phyloP scores from a whole-genome alignment of 768 basidiomycete genomes.

The Neoboletus brunneissimus region DNA sequence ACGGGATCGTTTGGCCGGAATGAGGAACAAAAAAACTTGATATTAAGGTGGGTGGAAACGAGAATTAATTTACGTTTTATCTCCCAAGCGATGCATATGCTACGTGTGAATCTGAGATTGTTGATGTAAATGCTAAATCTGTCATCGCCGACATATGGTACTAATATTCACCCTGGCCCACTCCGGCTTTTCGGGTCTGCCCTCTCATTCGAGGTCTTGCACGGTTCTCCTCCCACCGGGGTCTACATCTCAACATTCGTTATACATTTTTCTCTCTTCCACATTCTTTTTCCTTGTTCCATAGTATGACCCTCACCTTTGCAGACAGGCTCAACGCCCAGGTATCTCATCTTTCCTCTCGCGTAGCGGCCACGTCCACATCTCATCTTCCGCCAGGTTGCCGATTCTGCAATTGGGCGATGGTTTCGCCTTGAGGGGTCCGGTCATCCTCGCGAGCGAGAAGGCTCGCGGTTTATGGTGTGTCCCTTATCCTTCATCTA shows the following conservation, averaged over 20 bases:
- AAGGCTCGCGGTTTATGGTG: constrained; percentile 61
- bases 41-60: constrained; percentile 9
- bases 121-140: constrained; percentile 12
- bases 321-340: constrained; percentile 43
- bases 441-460: constrained; percentile 59
- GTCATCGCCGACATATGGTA: constrained; percentile 9
- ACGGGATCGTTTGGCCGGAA: neutral
- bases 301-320: constrained; percentile 37
- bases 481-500: constrained; percentile 13
- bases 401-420: constrained; percentile 46
- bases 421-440: constrained; percentile 77
- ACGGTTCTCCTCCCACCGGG: neutral
- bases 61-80: constrained; percentile 21
- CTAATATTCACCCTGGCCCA: constrained; percentile 1
- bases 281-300: constrained; percentile 21
- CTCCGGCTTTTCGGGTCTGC: neutral
- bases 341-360: constrained; percentile 18
- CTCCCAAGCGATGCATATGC: constrained; percentile 19
- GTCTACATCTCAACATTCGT: constrained; percentile 11
- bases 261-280: constrained; percentile 20
- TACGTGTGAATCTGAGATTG: constrained; percentile 20
- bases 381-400: constrained; percentile 30
- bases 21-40: constrained; percentile 1
- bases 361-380: neutral
- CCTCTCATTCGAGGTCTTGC: constrained; percentile 7